Base-by-base conservation (phyloP, 208 protist genomes). In the Willaertia magna region DNA sequence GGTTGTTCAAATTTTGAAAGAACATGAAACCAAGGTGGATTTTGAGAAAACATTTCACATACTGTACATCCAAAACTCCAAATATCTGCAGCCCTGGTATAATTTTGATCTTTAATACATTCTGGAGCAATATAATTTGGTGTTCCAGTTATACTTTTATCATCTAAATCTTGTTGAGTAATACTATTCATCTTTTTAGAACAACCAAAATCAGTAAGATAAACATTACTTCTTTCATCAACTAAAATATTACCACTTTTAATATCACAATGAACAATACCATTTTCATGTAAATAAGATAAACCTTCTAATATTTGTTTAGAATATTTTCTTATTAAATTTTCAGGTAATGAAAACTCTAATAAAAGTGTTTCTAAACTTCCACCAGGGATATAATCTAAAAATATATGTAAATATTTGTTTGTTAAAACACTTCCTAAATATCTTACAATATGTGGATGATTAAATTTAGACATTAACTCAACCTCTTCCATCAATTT, bases 161-260 rank as follows among this genome's bases (percentile, higher is more conserved):
- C 12, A 7, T 12, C 20, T 26, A 39, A 26, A 67, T 67, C 55
- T 22, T 6, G 26, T 26, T 34, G 18, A 9, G 55, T 26, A 9
- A 67, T 34, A 26, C 26, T 34, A 26, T 26, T 67, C 11, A 94
- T 52, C 85, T 95, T 89, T 20, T 93, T 94, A 74, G 92, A 95
- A 55, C 93, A 94, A 43, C 95, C 95, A 90, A 97, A 97, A 85
- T 97, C 95, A 18, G 93, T 93, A 74, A 97, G 88, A 88, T 97
- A 96, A 26, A 97, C 89, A 44, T 87, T 90, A 61, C 94, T 92
- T 34, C 90, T 88, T 84, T 95, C 91, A 14, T 91, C 93, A 16
- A 96, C 89, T 14, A 96, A 89, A 43, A 96, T 90, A 87, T 96
- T 96, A 12, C 91, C 92, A 81, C 92, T 93, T 88, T 96, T 96